Conservation (phyloP, 2,329 filamentous ascomycete genomes). For the Cytospora piceicola region DNA sequence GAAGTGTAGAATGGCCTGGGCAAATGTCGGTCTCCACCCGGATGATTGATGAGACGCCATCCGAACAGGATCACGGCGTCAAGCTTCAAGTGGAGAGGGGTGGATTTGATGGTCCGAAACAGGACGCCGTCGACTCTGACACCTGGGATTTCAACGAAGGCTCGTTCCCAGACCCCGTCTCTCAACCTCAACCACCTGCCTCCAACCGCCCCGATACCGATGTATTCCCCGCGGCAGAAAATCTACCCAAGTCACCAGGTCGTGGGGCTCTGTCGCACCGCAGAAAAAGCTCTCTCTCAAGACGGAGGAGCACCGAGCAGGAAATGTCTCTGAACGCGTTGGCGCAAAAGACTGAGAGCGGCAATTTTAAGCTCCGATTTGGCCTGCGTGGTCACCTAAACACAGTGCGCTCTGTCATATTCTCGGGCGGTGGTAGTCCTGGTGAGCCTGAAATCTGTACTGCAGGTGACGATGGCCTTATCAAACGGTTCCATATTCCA, state of each 20-base stretch:
- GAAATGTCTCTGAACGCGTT: constrained; percentile 57
- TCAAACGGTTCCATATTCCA: constrained; percentile 97
- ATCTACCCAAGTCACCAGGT: constrained; percentile 78
- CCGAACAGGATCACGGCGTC: constrained; percentile 43
- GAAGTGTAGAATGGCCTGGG: constrained; percentile 41
- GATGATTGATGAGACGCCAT: constrained; percentile 32
- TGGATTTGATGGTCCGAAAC: constrained; percentile 53
- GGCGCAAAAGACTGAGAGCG: constrained; percentile 66
- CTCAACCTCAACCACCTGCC: constrained; percentile 50
- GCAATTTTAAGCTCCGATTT: constrained; percentile 90
- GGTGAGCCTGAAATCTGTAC: constrained; percentile 97
- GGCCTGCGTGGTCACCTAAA: constrained; percentile 91
- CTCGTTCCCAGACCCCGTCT: constrained; percentile 60
- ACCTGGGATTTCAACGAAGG: constrained; percentile 94
- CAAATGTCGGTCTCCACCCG: constrained; percentile 35
- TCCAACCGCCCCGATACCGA: constrained; percentile 81
- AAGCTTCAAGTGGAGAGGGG: constrained; percentile 49
- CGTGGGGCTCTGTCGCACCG: constrained; percentile 71
- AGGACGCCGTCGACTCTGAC: constrained; percentile 61
- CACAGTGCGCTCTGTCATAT: constrained; percentile 91
- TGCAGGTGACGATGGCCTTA: constrained; percentile 89
- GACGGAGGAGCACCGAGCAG: constrained; percentile 71
- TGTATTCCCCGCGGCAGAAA: constrained; percentile 81
- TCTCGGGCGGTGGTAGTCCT: constrained; percentile 93
- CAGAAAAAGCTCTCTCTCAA: constrained; percentile 78